Evolutionary conservation across 805 yeast species (phyloP), one percentile per base, ranked within the genome.

Genomic region (Candida chauliodis): DNA sequence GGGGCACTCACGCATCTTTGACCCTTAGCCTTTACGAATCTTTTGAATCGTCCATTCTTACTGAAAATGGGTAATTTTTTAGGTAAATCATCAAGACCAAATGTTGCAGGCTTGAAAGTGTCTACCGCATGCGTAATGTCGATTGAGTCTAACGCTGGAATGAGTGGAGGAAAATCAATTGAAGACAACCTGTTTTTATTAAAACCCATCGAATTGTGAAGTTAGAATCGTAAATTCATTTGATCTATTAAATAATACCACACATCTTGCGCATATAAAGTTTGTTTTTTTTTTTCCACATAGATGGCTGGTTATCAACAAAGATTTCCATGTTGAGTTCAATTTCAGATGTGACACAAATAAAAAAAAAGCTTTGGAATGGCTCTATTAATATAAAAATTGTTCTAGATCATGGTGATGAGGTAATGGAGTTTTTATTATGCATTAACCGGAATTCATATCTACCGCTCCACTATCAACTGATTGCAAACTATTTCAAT

Each of bases 371-470:
- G 26, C 50, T 78, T 9, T 81, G 86, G 86, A 58, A 66, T 27
- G 86, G 85, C 2, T 46, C 68, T 6, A 48, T 81, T 5, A 74
- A 76, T 41, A 56, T 76, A 5, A 58, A 60, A 32, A 46, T 79
- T 8, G 39, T 49, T 1, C 54, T 67, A 21, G 55, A 51, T 29
- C 44, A 47, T n/a, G 52, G 47, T 20, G 50, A 49, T 26, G 38
- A 39, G 36, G 32, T 38, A 36, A 37, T 45, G 14, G 48, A 60
- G 22, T 56, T 36, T 38, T 43, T 61, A 21, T 29, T 50, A 9
- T 38, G 29, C 9, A 44, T 52, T 5, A 46, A 59, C 38, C 64
- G 89, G 43, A 74, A 77, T 47, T 57, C 75, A 14, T 84, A 80
- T 48, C 56, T 81, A 20, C 77, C 80, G 3, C 35, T 68, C 2